Base-by-base conservation (phyloP, 331 rosid genomes). In the Quercus lobata region DNA sequence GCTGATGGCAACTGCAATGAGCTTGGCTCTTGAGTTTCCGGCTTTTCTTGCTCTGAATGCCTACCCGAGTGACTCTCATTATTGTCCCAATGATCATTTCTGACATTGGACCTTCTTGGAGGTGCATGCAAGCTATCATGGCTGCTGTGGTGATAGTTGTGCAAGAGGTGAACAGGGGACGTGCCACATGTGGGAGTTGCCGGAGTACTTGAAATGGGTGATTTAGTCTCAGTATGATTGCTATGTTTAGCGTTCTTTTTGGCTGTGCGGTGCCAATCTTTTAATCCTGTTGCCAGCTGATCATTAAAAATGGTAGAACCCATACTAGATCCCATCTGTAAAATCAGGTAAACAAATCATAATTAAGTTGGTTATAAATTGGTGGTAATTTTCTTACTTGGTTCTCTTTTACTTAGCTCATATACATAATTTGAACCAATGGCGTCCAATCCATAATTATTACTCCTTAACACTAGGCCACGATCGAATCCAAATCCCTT, bases 271-370 rank as follows among this genome's bases (percentile, higher is more conserved):
- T 85, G 92, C 98, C 97, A 92, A 2, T 68, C 79, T 82, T 79
- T 89, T 46, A 27, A 27, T 27, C 29, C 29, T 27, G 29, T 1
- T 57, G 92, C 96, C 24, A 91, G 91, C 79, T 56, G 81, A 1
- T 90, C 90, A 7, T 94, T 84, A 84, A 94, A 91, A 44, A 92
- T 81, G 16, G 92, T 87, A 2, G 89, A 90, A 61, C 69, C 92
- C 97, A 92, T 89, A 24, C 61, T 86, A 18, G 97, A 69, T 5
- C 98, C 98, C 98, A 94, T 94, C 97, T 94, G 87, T 19, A 56
- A 35, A 77, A 17, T 16, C 49, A 25, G 2, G n/a, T 53, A 81
- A 83, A 81, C 21, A 71, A 22, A 37, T 37, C 44, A 37, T 37
- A 49, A 49, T 73, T 8, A 5, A 24, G 72, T 65, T 37, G 46